Percentiles rank a stretch among this genome's conserved stretches.
Evolutionary conservation across 805 yeast species (phyloP).

Genomic region (Candida nonsorbophila): DNA sequence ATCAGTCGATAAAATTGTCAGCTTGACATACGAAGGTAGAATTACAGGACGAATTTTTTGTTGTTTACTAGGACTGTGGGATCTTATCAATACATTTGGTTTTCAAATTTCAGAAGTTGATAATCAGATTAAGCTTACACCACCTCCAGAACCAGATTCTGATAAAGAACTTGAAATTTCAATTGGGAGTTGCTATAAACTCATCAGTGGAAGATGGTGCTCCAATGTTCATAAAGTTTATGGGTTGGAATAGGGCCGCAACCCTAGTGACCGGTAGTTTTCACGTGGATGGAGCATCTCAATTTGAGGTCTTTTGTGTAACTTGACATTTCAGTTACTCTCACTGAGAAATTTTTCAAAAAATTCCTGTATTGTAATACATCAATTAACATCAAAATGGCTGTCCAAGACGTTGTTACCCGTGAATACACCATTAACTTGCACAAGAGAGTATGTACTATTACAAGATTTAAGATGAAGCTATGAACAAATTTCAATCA

Average conservation of each 20-base stretch:
- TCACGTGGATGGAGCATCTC: background rate
- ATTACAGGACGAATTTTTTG: constrained; percentile 27
- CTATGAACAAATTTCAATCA: no score
- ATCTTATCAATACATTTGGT: constrained; percentile 15
- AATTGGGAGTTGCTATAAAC: constrained; percentile 10
- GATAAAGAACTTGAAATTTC: constrained; percentile 1
- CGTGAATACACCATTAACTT: constrained; percentile 99
- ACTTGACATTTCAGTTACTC: no score
- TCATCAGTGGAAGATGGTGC: constrained; percentile 19
- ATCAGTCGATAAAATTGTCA: no score
- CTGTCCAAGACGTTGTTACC: constrained; percentile 98
- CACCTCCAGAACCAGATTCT: background rate
- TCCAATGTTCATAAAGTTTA: constrained; percentile 24
- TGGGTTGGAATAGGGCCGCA: constrained; percentile 21
- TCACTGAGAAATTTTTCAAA: constrained; percentile 11
- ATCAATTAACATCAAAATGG: constrained; percentile 47
- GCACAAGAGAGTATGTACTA: constrained; percentile 93
- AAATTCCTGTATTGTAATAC: constrained; percentile 1
- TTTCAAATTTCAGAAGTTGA: constrained; percentile 7
- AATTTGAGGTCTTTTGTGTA: constrained; percentile 4
- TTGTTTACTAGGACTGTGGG: constrained; percentile 33
- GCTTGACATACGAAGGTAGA: constrained; percentile 12
- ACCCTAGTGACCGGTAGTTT: constrained; percentile 1
- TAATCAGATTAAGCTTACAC: constrained; percentile 3
- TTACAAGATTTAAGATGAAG: background rate